A percentile compares a stretch with the other conserved stretches of the same genome.
Conservation (phyloP, 208 protist species). For the Entamoeba nuttalli region DNA sequence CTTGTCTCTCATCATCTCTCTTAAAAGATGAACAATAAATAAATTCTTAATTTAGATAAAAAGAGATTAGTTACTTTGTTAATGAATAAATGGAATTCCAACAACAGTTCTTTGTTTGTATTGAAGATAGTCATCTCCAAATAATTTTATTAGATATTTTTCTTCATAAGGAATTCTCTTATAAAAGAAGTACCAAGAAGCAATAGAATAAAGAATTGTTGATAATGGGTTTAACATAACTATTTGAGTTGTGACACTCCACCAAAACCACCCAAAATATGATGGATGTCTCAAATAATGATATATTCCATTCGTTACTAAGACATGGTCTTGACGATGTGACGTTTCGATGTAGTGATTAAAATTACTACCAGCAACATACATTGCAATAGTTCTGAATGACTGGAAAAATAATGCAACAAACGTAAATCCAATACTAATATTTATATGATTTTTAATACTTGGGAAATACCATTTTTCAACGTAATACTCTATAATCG, state of each 20-base stretch:
- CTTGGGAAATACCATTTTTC: background rate
- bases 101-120: background rate
- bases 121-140: background rate
- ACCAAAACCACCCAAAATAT: conserved; percentile 11
- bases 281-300: background rate
- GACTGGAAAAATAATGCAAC: background rate
- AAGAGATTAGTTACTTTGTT: background rate
- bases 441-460: background rate
- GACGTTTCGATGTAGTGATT: background rate
- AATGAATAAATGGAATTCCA: conserved; percentile 5
- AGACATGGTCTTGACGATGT: background rate
- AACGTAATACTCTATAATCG: background rate
- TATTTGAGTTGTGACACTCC: background rate
- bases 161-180: conserved; percentile 9
- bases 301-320: background rate
- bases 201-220: background rate
- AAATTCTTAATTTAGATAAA: background rate
- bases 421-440: background rate
- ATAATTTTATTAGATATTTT: background rate
- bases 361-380: background rate
- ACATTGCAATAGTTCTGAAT: background rate
- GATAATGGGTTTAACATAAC: conserved; percentile 1
- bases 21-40: background rate
- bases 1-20: background rate
- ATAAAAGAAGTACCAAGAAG: conserved; percentile 2